phyloP scores from a whole-genome alignment of 768 basidiomycete species.

The Cystobasidium ongulense region DNA sequence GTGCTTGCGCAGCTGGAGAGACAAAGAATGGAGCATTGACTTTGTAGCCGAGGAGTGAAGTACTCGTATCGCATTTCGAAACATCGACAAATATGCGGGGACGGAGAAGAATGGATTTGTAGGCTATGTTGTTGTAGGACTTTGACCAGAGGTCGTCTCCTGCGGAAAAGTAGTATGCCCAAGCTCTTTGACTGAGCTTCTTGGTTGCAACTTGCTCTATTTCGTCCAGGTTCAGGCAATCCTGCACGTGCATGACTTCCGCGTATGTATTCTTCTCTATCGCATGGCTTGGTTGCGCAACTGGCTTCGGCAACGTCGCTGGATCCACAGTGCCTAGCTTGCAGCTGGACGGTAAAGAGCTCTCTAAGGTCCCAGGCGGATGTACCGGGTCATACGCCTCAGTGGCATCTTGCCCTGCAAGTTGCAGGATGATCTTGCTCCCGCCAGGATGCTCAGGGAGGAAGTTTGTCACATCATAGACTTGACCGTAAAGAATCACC shows the following conservation, averaged over 20 bases:
- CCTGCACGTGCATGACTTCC: slow-evolving; percentile 1
- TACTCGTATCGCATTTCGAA: slow-evolving; percentile 53
- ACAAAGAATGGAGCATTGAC: slow-evolving; percentile 47
- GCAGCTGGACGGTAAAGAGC: not conserved
- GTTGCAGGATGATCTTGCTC: slow-evolving; percentile 70
- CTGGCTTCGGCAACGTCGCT: not conserved
- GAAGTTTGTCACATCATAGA: slow-evolving; percentile 24
- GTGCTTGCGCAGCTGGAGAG: slow-evolving; percentile 47
- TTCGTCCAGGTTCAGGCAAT: slow-evolving; percentile 39
- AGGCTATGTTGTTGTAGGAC: slow-evolving; percentile 56
- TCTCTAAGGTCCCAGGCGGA: slow-evolving; percentile 46
- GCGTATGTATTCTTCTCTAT: not conserved
- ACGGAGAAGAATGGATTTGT: slow-evolving; percentile 77
- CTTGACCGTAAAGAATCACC: slow-evolving; percentile 25
- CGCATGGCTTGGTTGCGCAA: not conserved
- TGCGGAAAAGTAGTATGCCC: slow-evolving; percentile 72
- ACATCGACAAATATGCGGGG: slow-evolving; percentile 81
- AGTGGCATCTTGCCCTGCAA: slow-evolving; percentile 82
- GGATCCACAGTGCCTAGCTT: slow-evolving; percentile 13
- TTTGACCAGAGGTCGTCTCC: slow-evolving; percentile 60
- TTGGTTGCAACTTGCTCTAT: slow-evolving; percentile 26
- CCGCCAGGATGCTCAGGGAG: slow-evolving; percentile 23
- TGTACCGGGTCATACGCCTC: slow-evolving; percentile 55
- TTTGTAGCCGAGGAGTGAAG: slow-evolving; percentile 44
- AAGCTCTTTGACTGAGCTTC: slow-evolving; percentile 31